These are phyloP conservation scores for Colletotrichum graminicola DNA, from an alignment of 2,329 filamentous ascomycete genomes.

Conservation along the genomic window DNA sequence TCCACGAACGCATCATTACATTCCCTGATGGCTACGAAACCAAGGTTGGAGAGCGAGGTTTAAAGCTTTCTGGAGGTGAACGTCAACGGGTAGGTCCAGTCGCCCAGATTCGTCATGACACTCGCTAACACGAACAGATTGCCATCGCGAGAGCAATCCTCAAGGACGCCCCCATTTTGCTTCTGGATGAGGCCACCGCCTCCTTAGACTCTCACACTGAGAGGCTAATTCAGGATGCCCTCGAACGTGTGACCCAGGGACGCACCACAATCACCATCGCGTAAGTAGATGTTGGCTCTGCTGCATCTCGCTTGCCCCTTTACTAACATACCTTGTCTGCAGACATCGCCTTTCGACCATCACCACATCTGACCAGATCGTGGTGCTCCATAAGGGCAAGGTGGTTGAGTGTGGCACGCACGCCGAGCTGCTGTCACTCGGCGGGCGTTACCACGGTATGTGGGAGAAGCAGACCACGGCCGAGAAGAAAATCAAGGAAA, in stretches of 20 bases:
- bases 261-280: constrained; percentile 67
- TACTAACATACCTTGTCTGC: neutral
- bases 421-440: constrained; percentile 56
- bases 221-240: constrained; percentile 67
- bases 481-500: constrained; percentile 51
- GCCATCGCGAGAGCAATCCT: constrained; percentile 75
- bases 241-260: constrained; percentile 60
- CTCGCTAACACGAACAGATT: constrained; percentile 48
- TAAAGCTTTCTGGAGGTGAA: constrained; percentile 70
- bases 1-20: constrained; percentile 65
- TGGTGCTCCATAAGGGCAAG: constrained; percentile 65
- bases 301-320: neutral
- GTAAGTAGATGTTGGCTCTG: constrained; percentile 45
- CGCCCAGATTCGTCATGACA: too few relatives aligned
- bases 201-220: constrained; percentile 75
- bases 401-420: constrained; percentile 66
- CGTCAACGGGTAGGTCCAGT: constrained; percentile 62
- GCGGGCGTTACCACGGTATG: constrained; percentile 64
- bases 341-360: constrained; percentile 71
- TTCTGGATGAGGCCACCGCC: constrained; percentile 79
- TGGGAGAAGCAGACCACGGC: constrained; percentile 65
- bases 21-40: constrained; percentile 67
- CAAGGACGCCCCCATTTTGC: constrained; percentile 76
- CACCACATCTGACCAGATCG: constrained; percentile 65
- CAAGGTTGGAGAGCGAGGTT: constrained; percentile 65